Evolutionary conservation across 805 yeast species (phyloP), one percentile per base, ranked within the genome.

Genomic region (Hermanozyma aechmeae): DNA sequence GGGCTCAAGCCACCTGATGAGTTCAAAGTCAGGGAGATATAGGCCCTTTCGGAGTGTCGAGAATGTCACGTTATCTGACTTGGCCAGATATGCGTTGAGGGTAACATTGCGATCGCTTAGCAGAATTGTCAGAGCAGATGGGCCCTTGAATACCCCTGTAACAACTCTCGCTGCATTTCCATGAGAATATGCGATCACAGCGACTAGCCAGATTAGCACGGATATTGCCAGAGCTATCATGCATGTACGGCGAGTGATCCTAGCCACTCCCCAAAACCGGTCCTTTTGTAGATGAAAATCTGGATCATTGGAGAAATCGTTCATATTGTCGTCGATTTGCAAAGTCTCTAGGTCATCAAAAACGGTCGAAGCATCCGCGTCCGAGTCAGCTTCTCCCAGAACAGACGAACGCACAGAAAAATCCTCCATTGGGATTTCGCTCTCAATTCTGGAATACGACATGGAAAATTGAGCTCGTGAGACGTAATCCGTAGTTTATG

Each of bases 41-140:
- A 20, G 17, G 2, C 60, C 65, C 19, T 40, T 39, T 20, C 55
- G 29, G 30, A 39, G 38, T 6, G 28, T 25, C 4, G 39, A 45
- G 40, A 62, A 33, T 0, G 65, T 43, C 6, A 60, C 29, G 31
- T 59, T 61, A 11, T 39, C 29, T 24, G 38, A 37, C 8, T 39
- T 32, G 0, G 57, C 48, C 27, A 39, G 39, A 32, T 56, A 62
- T 4, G 34, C 27, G 26, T 53, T 53, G 17, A 62, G 40, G 1
- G 58, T 48, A n/a, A 56, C 36, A 32, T 59, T 59, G 19, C 43
- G 38, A 16, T 52, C 53, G 23, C 45, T 42, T 16, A 50, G 33
- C 14, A 28, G 35, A 16, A 39, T 41, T 4, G 50, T 37, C 28
- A 39, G 42, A 4, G 58, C 46, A 4, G 39, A 34, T 22, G 53